Conservation (phyloP, 2,329 filamentous ascomycete species). For the Botrytis hyacinthi region DNA sequence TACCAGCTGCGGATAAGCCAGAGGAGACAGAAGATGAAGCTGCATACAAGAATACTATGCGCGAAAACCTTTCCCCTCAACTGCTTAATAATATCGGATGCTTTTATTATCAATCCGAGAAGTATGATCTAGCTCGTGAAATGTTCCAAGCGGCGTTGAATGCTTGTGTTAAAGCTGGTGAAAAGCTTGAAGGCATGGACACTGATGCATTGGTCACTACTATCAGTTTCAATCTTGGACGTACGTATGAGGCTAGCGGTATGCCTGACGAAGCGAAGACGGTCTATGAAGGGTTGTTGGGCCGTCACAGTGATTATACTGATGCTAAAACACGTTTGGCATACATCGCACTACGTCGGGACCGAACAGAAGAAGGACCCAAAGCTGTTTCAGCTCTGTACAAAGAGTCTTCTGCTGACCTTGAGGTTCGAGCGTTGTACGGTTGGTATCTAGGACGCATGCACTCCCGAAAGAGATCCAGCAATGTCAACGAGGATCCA, state of each 20-base stretch:
- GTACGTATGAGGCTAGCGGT: slow-evolving; percentile 85
- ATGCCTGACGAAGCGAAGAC: slow-evolving; percentile 79
- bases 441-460: slow-evolving; percentile 91
- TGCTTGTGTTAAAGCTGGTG: slow-evolving; percentile 78
- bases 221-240: slow-evolving; percentile 93
- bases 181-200: slow-evolving; percentile 73
- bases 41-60: slow-evolving; percentile 59
- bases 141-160: slow-evolving; percentile 90
- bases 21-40: slow-evolving; percentile 59
- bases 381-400: slow-evolving; percentile 84
- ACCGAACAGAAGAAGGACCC: slow-evolving; percentile 80
- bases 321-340: slow-evolving; percentile 86
- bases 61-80: slow-evolving; percentile 81
- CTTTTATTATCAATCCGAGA: slow-evolving; percentile 87
- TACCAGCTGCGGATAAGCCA: slow-evolving; percentile 67
- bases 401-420: slow-evolving; percentile 76
- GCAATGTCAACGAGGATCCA: slow-evolving; percentile 81
- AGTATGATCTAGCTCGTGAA: slow-evolving; percentile 74
- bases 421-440: slow-evolving; percentile 89
- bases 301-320: slow-evolving; percentile 85
- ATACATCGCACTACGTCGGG: slow-evolving; percentile 81
- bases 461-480: slow-evolving; percentile 73
- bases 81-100: slow-evolving; percentile 96
- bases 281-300: slow-evolving; percentile 82
- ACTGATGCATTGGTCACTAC: slow-evolving; percentile 91